Conservation (phyloP, 495 filamentous ascomycete genomes). For the Niebla homalea region DNA sequence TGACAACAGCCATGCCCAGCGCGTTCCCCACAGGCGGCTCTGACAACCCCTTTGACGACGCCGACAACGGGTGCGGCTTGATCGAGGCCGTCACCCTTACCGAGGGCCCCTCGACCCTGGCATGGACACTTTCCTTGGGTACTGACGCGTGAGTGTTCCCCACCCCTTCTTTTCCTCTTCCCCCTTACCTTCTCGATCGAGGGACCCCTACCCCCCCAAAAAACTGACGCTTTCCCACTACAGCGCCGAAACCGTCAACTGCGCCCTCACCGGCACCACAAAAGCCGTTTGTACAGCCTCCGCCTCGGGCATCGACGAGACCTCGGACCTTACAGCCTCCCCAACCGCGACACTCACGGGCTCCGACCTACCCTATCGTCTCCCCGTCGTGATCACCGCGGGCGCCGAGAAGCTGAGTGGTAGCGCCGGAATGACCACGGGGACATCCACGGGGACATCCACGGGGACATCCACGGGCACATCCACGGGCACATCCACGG, state of each 20-base stretch:
- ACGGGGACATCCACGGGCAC: too few relatives aligned
- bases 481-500: too few relatives aligned
- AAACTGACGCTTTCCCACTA: not conserved
- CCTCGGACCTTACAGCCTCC: not conserved
- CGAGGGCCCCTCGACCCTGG: constrained; percentile 4
- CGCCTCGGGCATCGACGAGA: not conserved
- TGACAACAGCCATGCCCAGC: not conserved
- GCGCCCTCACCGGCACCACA: constrained; percentile 3
- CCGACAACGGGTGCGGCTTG: not conserved
- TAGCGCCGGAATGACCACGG: too few relatives aligned
- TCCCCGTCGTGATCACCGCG: constrained; percentile 6
- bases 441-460: too few relatives aligned
- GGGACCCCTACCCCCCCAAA: not conserved
- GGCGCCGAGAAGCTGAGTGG: constrained; percentile 1
- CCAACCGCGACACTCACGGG: not conserved
- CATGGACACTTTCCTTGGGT: not conserved
- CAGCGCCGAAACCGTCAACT: not conserved
- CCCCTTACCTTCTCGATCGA: not conserved
- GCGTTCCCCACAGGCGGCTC: not conserved
- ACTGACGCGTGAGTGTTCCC: not conserved
- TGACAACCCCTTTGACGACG: not conserved
- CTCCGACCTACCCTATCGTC: not conserved
- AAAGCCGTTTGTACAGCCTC: constrained; percentile 1
- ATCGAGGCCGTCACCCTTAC: not conserved
- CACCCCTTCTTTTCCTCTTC: not conserved